A percentile compares a stretch with the other conserved stretches of the same genome.
phyloP scores from a whole-genome alignment of 495 filamentous ascomycete species.

The Bathelium albidoporum region DNA sequence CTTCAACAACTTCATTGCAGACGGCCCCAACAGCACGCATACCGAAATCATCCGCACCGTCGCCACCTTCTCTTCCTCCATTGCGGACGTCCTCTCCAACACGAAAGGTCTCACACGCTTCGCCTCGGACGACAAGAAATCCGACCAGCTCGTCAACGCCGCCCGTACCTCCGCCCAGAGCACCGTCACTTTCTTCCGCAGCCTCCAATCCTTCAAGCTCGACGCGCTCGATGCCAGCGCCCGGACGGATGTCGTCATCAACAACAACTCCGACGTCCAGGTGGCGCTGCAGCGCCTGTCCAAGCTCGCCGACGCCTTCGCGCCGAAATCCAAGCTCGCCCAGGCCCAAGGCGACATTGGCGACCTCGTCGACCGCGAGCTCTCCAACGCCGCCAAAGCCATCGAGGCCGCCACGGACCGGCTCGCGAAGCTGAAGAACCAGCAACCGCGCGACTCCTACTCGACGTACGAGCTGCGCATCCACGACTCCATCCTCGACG shows the following conservation, averaged over 20 bases:
- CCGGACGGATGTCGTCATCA: constrained; percentile 92
- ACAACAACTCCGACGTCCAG: constrained; percentile 90
- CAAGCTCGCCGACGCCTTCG: constrained; percentile 83
- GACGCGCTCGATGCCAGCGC: constrained; percentile 77
- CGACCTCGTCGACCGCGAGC: constrained; percentile 83
- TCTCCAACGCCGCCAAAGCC: constrained; percentile 88
- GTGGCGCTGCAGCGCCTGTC: constrained; percentile 82
- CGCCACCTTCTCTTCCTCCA: constrained; percentile 76
- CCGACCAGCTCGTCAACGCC: constrained; percentile 68
- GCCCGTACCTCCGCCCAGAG: constrained; percentile 78
- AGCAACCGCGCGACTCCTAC: constrained; percentile 85
- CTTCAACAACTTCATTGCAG: constrained; percentile 95
- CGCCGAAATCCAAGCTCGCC: constrained; percentile 72
- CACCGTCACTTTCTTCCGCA: constrained; percentile 91
- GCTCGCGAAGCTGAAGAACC: constrained; percentile 81
- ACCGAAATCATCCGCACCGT: constrained; percentile 87
- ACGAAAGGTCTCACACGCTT: constrained; percentile 92
- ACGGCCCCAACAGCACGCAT: constrained; percentile 87
- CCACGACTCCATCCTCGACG: constrained; percentile 87
- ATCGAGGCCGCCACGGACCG: constrained; percentile 86
- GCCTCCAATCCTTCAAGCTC: constrained; percentile 83
- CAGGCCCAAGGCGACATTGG: constrained; percentile 74
- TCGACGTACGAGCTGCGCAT: constrained; percentile 94
- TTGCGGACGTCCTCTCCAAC: constrained; percentile 90
- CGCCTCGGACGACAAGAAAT: constrained; percentile 88